phyloP scores from a whole-genome alignment of 768 basidiomycete genomes.

The Termitomyces sp. region DNA sequence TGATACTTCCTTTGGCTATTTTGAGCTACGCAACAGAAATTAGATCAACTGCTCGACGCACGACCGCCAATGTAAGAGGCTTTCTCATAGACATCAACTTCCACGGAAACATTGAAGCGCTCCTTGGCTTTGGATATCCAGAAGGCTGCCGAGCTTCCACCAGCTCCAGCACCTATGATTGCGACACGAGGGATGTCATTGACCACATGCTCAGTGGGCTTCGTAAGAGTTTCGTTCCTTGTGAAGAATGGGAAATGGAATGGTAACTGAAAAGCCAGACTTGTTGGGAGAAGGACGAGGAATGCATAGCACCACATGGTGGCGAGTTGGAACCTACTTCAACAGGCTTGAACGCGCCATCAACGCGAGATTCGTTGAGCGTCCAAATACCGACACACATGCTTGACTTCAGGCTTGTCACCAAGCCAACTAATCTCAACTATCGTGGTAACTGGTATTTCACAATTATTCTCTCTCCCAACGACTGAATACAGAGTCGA shows the following conservation, averaged over 20 bases:
- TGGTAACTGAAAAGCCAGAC: slow-evolving; percentile 45
- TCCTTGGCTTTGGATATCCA: slow-evolving; percentile 82
- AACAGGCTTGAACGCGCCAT: slow-evolving; percentile 16
- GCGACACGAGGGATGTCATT: slow-evolving; percentile 59
- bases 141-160: slow-evolving; percentile 78
- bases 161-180: slow-evolving; percentile 90
- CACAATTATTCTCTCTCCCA: too few species aligned
- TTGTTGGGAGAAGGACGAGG: slow-evolving; percentile 31
- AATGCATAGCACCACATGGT: slow-evolving; percentile 23
- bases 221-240: slow-evolving; percentile 23
- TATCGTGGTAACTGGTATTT: too few species aligned
- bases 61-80: slow-evolving; percentile 79
- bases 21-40: slow-evolving; percentile 3
- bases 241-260: slow-evolving; percentile 60
- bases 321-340: not conserved
- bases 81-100: slow-evolving; percentile 84
- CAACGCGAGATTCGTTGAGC: not conserved
- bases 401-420: too few species aligned
- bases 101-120: slow-evolving; percentile 63
- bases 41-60: slow-evolving; percentile 41
- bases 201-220: slow-evolving; percentile 16
- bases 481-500: too few species aligned
- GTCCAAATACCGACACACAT: not conserved
- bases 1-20: slow-evolving; percentile 62
- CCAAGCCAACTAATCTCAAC: too few species aligned